Conservation (phyloP, 768 basidiomycete species). For the Polyporus arcularius region DNA sequence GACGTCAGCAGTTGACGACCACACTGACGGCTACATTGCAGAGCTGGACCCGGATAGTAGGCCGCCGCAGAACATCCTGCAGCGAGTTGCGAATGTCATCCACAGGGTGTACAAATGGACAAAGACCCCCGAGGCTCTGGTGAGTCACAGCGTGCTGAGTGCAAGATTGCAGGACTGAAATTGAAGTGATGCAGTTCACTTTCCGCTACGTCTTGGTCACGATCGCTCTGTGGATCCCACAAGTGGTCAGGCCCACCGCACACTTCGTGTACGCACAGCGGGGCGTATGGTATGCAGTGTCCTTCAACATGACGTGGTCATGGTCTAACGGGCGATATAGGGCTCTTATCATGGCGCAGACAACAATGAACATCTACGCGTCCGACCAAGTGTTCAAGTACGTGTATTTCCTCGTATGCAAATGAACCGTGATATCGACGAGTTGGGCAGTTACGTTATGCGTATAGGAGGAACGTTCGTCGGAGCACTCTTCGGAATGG, state of each 20-base stretch:
- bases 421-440: not conserved
- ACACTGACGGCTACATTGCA: slow-evolving; percentile 12
- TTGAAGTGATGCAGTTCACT: slow-evolving; percentile 40
- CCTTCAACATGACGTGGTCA: not conserved
- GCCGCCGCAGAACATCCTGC: slow-evolving; percentile 44
- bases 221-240: slow-evolving; percentile 53
- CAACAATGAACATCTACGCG: slow-evolving; percentile 54
- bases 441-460: slow-evolving; percentile 38
- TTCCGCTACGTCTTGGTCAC: slow-evolving; percentile 52
- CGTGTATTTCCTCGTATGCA: slow-evolving; percentile 3
- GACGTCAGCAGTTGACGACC: not conserved
- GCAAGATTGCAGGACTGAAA: not conserved
- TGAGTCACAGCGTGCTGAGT: slow-evolving; percentile 18
- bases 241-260: slow-evolving; percentile 36
- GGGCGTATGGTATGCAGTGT: slow-evolving; percentile 43
- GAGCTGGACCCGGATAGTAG: slow-evolving; percentile 50
- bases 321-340: slow-evolving; percentile 22
- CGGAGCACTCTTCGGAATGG: slow-evolving; percentile 50
- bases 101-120: slow-evolving; percentile 41
- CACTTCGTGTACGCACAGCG: slow-evolving; percentile 47
- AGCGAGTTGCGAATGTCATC: slow-evolving; percentile 39
- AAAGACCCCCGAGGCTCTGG: slow-evolving; percentile 42
- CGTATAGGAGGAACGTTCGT: slow-evolving; percentile 48
- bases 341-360: slow-evolving; percentile 65
- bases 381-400: slow-evolving; percentile 59